Percentiles rank a stretch among this genome's conserved stretches.
phyloP scores from a whole-genome alignment of 306 rosid genomes.

The Dryas alaskensis region DNA sequence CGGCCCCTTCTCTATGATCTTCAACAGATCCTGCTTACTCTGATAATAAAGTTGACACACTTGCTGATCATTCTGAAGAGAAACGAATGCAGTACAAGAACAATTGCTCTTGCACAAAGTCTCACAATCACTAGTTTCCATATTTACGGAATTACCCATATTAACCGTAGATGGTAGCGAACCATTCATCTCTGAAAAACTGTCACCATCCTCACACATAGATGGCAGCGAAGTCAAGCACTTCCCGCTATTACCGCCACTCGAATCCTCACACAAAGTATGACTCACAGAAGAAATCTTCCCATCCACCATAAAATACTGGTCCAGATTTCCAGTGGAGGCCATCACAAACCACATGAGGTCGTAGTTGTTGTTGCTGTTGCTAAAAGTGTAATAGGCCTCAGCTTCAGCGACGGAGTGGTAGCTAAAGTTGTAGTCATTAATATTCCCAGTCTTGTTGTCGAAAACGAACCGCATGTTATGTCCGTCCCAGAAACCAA shows the following conservation, averaged over 20 bases:
- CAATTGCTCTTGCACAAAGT: conserved; percentile 22
- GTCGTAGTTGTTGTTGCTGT: background rate
- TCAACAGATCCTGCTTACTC: conserved; percentile 3
- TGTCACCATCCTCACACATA: background rate
- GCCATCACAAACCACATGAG: conserved; percentile 25
- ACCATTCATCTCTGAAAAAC: conserved; percentile 19
- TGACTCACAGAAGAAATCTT: conserved; percentile 13
- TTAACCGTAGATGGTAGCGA: background rate
- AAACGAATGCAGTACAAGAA: conserved; percentile 20
- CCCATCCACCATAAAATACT: background rate
- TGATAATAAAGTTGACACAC: conserved; percentile 12
- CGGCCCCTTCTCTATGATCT: background rate
- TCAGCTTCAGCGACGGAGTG: background rate
- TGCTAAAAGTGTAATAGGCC: conserved; percentile 15
- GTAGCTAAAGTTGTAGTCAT: conserved; percentile 16
- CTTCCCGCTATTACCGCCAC: conserved; percentile 5
- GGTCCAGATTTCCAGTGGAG: conserved; percentile 14
- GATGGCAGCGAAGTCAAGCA: conserved; percentile 16
- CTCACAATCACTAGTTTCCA: conserved; percentile 8
- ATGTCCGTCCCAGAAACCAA: conserved; percentile 11
- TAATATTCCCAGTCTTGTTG: background rate
- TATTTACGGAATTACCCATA: background rate
- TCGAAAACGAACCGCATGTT: conserved; percentile 14
- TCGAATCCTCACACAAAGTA: background rate
- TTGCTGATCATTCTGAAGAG: background rate